Percentiles rank a stretch among this genome's conserved stretches.
Evolutionary conservation across 176 grass and related monocot species (phyloP).

Genomic region (Juncus inflexus): DNA sequence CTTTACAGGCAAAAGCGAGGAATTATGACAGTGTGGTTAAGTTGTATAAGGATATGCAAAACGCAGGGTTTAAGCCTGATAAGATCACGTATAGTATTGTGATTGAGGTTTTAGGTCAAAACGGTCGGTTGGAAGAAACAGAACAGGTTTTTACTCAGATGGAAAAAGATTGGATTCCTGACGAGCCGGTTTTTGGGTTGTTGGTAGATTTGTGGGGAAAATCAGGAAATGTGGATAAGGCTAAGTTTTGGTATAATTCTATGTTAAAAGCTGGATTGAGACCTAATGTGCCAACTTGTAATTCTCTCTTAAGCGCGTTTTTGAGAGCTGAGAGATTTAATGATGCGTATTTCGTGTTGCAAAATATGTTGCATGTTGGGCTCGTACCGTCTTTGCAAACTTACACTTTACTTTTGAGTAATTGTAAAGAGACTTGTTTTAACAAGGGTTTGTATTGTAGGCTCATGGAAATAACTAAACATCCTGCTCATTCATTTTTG

Average conservation of each 20-base stretch:
- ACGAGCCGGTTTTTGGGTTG: slow-evolving; percentile 89
- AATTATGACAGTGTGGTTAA: slow-evolving; percentile 86
- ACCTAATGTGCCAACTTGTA: slow-evolving; percentile 90
- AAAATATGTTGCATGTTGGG: slow-evolving; percentile 65
- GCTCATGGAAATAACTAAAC: slow-evolving; percentile 83
- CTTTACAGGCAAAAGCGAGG: slow-evolving; percentile 83
- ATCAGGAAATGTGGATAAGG: slow-evolving; percentile 79
- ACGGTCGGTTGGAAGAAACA: slow-evolving; percentile 74
- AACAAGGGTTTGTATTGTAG: slow-evolving; percentile 61
- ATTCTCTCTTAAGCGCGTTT: slow-evolving; percentile 80
- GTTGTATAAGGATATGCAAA: slow-evolving; percentile 92
- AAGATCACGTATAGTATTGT: slow-evolving; percentile 98
- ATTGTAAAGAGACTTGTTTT: slow-evolving; percentile 48
- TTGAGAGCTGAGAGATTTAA: slow-evolving; percentile 62
- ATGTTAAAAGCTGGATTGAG: slow-evolving; percentile 84
- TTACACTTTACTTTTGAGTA: slow-evolving; percentile 87
- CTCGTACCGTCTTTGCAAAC: slow-evolving; percentile 86
- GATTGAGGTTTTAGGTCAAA: slow-evolving; percentile 82
- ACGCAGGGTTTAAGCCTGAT: slow-evolving; percentile 88
- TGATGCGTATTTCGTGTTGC: slow-evolving; percentile 62
- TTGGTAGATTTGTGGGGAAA: slow-evolving; percentile 97
- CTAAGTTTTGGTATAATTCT: slow-evolving; percentile 63
- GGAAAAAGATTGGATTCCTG: slow-evolving; percentile 79
- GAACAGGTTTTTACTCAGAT: slow-evolving; percentile 84
- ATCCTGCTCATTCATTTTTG: slow-evolving; percentile 85